phyloP scores from a whole-genome alignment of 805 yeast species.

The Yamadazyma insecticola region DNA sequence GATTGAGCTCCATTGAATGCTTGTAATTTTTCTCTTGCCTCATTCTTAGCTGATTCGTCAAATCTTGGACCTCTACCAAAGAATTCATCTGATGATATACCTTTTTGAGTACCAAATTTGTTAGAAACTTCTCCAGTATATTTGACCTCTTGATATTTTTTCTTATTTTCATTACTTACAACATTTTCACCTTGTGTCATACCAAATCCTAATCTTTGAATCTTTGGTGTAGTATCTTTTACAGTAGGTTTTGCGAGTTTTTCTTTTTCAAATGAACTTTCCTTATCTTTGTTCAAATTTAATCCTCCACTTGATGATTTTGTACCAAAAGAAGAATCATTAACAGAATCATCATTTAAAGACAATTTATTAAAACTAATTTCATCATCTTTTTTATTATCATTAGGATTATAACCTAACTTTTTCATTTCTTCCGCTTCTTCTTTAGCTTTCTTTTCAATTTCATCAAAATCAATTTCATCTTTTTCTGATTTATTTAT shows the following conservation, averaged over 20 bases:
- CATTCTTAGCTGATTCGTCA: conserved; percentile 72
- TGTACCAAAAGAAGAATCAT: no score
- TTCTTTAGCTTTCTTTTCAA: conserved; percentile 72
- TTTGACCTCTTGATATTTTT: conserved; percentile 49
- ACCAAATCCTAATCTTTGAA: conserved; percentile 87
- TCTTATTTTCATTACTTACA: conserved; percentile 18
- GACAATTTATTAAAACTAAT: no score
- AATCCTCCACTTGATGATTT: conserved; percentile 6
- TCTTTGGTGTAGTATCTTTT: conserved; percentile 56
- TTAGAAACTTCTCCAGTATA: conserved; percentile 72
- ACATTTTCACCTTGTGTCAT: conserved; percentile 66
- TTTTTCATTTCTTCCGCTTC: conserved; percentile 68
- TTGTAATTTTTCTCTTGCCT: conserved; percentile 78
- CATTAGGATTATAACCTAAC: conserved; percentile 47
- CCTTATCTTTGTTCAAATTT: conserved; percentile 9
- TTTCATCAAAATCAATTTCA: conserved; percentile 54
- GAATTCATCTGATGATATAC: conserved; percentile 91
- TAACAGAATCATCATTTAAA: no score
- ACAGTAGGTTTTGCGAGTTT: conserved; percentile 22
- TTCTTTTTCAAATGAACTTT: conserved; percentile 10
- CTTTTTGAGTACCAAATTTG: conserved; percentile 86
- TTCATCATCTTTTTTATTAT: conserved; percentile 3
- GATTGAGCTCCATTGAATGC: conserved; percentile 82
- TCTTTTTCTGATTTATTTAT: conserved; percentile 45
- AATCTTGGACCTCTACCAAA: conserved; percentile 81